phyloP scores from a whole-genome alignment of 2,329 filamentous ascomycete species.

The Cytospora chrysosperma region DNA sequence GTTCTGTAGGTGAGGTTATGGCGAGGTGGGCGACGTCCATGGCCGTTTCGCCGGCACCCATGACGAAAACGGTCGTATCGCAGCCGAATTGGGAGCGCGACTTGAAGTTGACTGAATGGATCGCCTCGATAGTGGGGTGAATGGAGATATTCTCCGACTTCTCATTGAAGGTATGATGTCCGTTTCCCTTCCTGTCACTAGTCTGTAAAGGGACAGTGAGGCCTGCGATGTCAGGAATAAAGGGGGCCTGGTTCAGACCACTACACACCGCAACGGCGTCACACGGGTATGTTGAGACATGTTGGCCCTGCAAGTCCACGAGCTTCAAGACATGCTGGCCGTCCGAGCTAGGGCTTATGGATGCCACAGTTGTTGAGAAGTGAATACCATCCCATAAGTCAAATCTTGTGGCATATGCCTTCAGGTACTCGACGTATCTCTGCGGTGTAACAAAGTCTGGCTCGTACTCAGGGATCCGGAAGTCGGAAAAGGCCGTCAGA shows the following conservation, averaged over 20 bases:
- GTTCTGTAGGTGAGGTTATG: slow-evolving; percentile 36
- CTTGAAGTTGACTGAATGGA: slow-evolving; percentile 41
- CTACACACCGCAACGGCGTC: slow-evolving; percentile 41
- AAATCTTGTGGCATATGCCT: slow-evolving; percentile 37
- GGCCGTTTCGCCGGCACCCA: slow-evolving; percentile 40
- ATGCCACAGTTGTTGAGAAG: slow-evolving; percentile 32
- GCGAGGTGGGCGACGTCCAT: slow-evolving; percentile 39
- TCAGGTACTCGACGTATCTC: slow-evolving; percentile 37
- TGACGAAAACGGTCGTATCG: slow-evolving; percentile 36
- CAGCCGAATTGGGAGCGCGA: slow-evolving; percentile 34
- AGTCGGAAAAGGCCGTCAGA: slow-evolving; percentile 47
- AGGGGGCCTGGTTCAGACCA: slow-evolving; percentile 37
- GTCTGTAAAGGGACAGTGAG: background rate
- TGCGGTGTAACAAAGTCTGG: slow-evolving; percentile 38
- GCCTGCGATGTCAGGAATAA: slow-evolving; percentile 32
- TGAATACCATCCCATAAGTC: slow-evolving; percentile 35
- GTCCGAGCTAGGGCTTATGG: slow-evolving; percentile 14
- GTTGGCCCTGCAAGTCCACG: background rate
- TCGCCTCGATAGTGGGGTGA: slow-evolving; percentile 25
- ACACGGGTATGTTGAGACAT: background rate
- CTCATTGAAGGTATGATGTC: too few species aligned
- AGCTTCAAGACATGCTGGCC: background rate
- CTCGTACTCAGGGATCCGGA: slow-evolving; percentile 35
- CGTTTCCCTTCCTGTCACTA: background rate
- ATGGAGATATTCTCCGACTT: background rate